These are phyloP conservation scores for Zymoseptoria passerinii DNA, from an alignment of 2,329 filamentous ascomycete species.

Conservation along the genomic window DNA sequence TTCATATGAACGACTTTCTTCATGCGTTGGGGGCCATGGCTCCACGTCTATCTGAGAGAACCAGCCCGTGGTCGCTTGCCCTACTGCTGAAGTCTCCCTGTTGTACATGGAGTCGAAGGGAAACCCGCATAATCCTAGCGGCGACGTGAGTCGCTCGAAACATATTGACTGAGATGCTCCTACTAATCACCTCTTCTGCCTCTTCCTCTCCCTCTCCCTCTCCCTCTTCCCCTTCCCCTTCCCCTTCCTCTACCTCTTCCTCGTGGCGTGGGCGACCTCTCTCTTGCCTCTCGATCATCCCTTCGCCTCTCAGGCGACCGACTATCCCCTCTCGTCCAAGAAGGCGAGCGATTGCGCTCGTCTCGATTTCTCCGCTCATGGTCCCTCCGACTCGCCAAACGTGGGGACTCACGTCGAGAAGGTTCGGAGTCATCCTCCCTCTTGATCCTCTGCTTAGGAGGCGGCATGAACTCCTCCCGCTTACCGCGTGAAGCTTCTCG, in stretches of 20 bases:
- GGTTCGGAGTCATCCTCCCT: not conserved
- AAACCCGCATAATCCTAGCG: no score
- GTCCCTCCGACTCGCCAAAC: not conserved
- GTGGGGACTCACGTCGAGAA: not conserved
- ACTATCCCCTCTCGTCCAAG: not conserved
- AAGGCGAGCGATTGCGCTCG: not conserved
- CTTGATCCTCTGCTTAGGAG: not conserved
- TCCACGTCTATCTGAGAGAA: no score
- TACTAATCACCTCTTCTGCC: not conserved
- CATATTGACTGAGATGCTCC: no score
- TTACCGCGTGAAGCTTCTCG: not conserved
- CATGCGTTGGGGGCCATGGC: no score
- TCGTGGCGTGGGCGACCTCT: not conserved
- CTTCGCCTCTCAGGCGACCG: not conserved
- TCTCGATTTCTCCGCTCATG: not conserved
- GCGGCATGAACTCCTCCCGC: not conserved
- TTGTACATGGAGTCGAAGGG: no score
- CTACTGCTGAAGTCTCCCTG: no score
- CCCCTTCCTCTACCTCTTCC: not conserved
- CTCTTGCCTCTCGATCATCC: not conserved
- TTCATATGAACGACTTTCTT: no score
- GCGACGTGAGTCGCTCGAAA: no score
- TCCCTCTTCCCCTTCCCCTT: not conserved
- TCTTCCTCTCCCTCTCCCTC: conserved; percentile 2
- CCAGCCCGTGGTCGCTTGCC: no score